phyloP scores from a whole-genome alignment of 179 eudicot species.

The Corrigiola litoralis region DNA sequence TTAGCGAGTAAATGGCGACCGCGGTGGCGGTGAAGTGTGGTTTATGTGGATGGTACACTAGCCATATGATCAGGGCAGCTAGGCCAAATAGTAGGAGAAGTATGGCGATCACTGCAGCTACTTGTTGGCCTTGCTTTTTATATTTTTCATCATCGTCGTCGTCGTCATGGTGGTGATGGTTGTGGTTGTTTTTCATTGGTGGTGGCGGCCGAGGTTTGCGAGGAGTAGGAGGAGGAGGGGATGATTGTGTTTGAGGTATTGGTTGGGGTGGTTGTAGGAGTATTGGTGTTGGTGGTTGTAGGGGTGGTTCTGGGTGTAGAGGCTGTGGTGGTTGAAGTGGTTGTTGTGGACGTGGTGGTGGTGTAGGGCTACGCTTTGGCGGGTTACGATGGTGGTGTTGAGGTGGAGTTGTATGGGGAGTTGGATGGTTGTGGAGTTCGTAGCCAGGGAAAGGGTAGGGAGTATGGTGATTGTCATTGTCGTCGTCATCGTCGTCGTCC shows the following conservation, averaged over 20 bases:
- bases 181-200: conserved; percentile 3
- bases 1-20: conserved; percentile 47
- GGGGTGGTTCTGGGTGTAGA: neutral
- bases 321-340: conserved; percentile 7
- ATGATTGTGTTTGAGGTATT: neutral
- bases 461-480: neutral
- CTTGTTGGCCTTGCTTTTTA: neutral
- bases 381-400: neutral
- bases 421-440: neutral
- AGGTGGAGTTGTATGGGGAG: neutral
- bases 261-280: conserved; percentile 18
- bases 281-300: conserved; percentile 5
- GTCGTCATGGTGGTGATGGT: neutral
- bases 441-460: neutral
- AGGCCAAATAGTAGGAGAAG: conserved; percentile 44
- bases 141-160: conserved; percentile 5
- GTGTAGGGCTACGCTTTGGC: neutral
- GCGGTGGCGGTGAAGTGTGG: conserved; percentile 53
- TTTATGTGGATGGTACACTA: conserved; percentile 61
- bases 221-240: conserved; percentile 3
- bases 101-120: conserved; percentile 24
- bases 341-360: conserved; percentile 1
- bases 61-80: conserved; percentile 51
- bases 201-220: conserved; percentile 18
- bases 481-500: conserved; percentile 18